Base-by-base conservation (phyloP, 306 rosid species). In the Cucurbita maxima region DNA sequence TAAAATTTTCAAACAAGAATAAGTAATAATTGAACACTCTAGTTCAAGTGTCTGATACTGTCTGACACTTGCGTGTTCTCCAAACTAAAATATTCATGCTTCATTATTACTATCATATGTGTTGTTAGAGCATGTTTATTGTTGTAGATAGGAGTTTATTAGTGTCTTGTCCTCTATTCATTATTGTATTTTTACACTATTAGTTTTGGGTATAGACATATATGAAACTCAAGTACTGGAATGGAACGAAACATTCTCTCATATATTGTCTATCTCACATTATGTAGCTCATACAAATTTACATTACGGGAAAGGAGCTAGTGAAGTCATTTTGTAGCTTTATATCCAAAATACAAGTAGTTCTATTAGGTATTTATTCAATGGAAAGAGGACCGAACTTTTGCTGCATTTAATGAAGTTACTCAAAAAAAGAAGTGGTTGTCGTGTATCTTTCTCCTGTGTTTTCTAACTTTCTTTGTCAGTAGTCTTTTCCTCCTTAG, bases 391-490 rank as follows among this genome's bases (percentile, higher is more conserved):
- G 16, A n/a, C 43, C 36, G 43, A 64, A 41, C 71, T 40, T 41
- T 64, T 40, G 0, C 51, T 4, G 6, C 15, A 0, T 60, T 36
- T 63, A 5, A 18, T 41, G 52, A 63, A 16, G 16, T 40, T 25
- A 61, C 69, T 15, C 38, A 43, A 19, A 66, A 66, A 66, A 43
- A 43, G 20, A 63, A 63, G 71, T 38, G 48, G 71, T 44, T 66
- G 54, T n/a, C n/a, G n/a, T 64, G 53, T 10, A 4, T 64, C 47
- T 67, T 76, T 58, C 68, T 76, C 36, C 75, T 10, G 48, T 41
- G 41, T 76, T 72, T 54, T 25, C 64, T 7, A 36, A 25, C 73
- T 74, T 74, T 76, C 20, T 52, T 60, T 74, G 25, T 59, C 74
- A 55, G 41, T 62, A 25, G 10, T 30, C 6, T 14, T 30, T 25